Percentiles rank a stretch among this genome's conserved stretches.
Conservation (phyloP, 2,329 filamentous ascomycete genomes). For the Colletotrichum melonis region DNA sequence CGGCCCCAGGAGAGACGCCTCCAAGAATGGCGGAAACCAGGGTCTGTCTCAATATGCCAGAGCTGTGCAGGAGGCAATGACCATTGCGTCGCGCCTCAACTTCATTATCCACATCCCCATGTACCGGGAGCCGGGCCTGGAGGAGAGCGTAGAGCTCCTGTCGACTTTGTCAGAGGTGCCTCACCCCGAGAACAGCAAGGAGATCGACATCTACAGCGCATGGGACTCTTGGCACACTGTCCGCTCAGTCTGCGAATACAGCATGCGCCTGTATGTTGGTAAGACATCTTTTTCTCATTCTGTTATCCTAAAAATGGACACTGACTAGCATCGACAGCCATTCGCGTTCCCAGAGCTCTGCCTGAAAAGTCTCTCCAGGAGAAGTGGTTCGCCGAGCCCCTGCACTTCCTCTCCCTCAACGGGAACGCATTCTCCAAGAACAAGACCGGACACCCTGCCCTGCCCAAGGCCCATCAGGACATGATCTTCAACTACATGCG, state of each 20-base stretch:
- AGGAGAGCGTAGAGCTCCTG: conserved; percentile 64
- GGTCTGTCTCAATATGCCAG: conserved; percentile 82
- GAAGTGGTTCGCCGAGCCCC: conserved; percentile 76
- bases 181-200: conserved; percentile 49
- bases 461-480: conserved; percentile 70
- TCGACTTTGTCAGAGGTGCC: conserved; percentile 52
- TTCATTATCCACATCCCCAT: conserved; percentile 87
- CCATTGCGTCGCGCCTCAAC: conserved; percentile 79
- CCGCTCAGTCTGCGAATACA: conserved; percentile 87
- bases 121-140: conserved; percentile 76
- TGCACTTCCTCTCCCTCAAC: conserved; percentile 70
- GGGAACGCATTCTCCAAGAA: conserved; percentile 69
- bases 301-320: conserved; percentile 1
- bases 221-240: conserved; percentile 98
- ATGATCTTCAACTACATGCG: conserved; percentile 73
- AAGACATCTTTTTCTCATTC: conserved; percentile 52
- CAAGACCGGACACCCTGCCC: conserved; percentile 69
- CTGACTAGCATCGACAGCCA: conserved; percentile 49
- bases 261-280: conserved; percentile 84
- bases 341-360: conserved; percentile 68
- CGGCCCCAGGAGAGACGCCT: conserved; percentile 76
- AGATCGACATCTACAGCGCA: conserved; percentile 77
- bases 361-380: conserved; percentile 71
- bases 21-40: conserved; percentile 59
- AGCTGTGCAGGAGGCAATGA: conserved; percentile 83